These are phyloP conservation scores for Ascochyta pisi DNA, from an alignment of 2,329 filamentous ascomycete species.

Conservation along the genomic window DNA sequence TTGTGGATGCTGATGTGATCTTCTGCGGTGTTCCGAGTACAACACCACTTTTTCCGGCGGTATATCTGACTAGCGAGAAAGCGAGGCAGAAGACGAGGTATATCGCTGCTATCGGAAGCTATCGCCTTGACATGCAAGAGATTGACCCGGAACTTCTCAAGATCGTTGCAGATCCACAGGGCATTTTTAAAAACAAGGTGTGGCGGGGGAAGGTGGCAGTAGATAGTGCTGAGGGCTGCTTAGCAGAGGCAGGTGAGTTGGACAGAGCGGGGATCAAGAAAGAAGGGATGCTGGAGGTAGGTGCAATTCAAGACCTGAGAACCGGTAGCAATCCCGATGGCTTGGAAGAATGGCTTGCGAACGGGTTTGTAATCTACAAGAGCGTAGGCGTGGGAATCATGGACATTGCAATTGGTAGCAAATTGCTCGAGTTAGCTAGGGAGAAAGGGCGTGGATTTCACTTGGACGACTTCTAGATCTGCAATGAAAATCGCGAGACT, in stretches of 20 bases:
- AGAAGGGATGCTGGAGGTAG: slow-evolving; percentile 23
- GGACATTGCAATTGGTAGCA: slow-evolving; percentile 54
- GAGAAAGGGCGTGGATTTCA: slow-evolving; percentile 21
- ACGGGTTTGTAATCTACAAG: slow-evolving; percentile 57
- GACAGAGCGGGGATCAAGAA: slow-evolving; percentile 48
- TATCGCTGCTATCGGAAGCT: slow-evolving; percentile 40
- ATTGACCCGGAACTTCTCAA: slow-evolving; percentile 54
- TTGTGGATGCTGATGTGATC: slow-evolving; percentile 52
- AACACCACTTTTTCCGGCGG: slow-evolving; percentile 52
- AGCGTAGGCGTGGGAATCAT: slow-evolving; percentile 61
- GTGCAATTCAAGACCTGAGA: slow-evolving; percentile 7
- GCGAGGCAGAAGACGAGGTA: slow-evolving; percentile 24
- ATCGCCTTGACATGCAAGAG: slow-evolving; percentile 55
- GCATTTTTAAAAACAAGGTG: not conserved
- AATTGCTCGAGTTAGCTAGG: slow-evolving; percentile 24
- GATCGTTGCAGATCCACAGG: slow-evolving; percentile 9
- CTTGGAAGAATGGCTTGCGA: slow-evolving; percentile 28
- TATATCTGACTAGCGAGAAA: slow-evolving; percentile 36
- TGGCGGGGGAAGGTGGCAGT: slow-evolving; percentile 26
- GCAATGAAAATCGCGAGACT: not conserved
- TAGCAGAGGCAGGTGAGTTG: slow-evolving; percentile 57
- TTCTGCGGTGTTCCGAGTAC: slow-evolving; percentile 59
- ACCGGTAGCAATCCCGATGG: slow-evolving; percentile 27
- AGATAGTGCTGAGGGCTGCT: slow-evolving; percentile 49
- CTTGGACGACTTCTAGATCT: slow-evolving; percentile 18